Percentiles rank a stretch among this genome's conserved stretches.
Conservation (phyloP, 2,329 filamentous ascomycete genomes). For the Sordariomycetes sp. region DNA sequence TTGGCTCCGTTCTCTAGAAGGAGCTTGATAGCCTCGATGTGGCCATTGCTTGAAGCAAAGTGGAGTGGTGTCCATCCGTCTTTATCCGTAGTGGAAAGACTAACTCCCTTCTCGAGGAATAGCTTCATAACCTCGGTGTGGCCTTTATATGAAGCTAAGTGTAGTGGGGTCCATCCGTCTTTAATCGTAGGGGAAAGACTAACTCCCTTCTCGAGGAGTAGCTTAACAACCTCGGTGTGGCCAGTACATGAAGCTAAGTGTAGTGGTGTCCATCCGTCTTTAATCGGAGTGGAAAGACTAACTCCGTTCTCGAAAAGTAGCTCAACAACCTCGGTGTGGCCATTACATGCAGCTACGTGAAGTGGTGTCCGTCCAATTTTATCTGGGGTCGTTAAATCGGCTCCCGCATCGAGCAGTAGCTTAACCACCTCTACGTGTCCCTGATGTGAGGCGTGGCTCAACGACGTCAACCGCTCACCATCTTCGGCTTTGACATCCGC, state of each 20-base stretch:
- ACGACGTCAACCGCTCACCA: neutral
- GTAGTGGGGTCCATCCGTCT: neutral
- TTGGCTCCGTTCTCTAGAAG: no score
- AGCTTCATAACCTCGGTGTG: neutral
- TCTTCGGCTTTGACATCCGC: neutral
- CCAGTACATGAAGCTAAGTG: neutral
- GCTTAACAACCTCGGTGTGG: neutral
- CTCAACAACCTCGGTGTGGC: neutral
- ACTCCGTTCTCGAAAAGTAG: neutral
- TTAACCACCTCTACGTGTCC: conserved; percentile 11
- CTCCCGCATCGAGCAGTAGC: neutral
- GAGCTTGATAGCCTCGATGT: neutral
- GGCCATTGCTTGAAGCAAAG: no score
- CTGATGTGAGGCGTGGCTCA: neutral
- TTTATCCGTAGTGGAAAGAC: neutral
- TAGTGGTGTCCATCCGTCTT: neutral
- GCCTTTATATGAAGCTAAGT: neutral
- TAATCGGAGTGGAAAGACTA: neutral
- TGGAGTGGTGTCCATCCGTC: neutral
- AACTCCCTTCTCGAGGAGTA: neutral
- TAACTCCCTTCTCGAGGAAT: neutral
- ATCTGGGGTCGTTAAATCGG: neutral
- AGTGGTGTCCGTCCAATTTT: neutral
- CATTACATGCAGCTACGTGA: neutral
- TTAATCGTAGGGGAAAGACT: neutral